Evolutionary conservation across 1,284 basidiomycete species (phyloP), one percentile per base, ranked within the genome.

Genomic region (Boletus sp.): DNA sequence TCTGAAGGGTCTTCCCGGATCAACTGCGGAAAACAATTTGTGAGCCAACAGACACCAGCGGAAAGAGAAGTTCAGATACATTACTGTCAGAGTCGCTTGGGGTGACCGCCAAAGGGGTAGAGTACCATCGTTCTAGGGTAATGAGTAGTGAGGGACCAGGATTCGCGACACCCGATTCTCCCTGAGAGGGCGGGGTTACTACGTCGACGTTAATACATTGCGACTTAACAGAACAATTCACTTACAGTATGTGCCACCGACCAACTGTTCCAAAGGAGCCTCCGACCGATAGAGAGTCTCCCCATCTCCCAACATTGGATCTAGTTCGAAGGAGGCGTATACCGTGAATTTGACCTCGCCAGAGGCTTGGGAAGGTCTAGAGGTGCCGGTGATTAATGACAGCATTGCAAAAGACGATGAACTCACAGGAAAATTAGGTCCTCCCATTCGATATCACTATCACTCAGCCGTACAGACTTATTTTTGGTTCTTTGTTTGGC

Each of bases 281-380:
- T 63, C 31, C 3, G 33, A 21, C 11, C 25, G 35, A 19, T 21
- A 37, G 19, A 64, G 55, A 19, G 25, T 3, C 9, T 64, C 52
- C 17, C 61, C 62, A 4, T 55, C 38, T 27, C 62, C 62, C 21
- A 64, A 14, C 30, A 60, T 53, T 3, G 48, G 61, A 11, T 31
- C 21, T 10, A 53, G 19, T 25, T 64, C 62, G 40, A 52, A 63
- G 13, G 61, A 59, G 11, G 62, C 53, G 33, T 33, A 52, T 17
- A 63, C 52, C 13, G 37, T 35, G 37, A 63, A 14, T 50, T 21
- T 55, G 19, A 63, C 52, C 11, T 35, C 55, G 30, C 7, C 35
- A 25, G 10, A 49, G 23, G 8, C 4, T 21, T 63, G 19, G 3
- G 47, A 54, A 9, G 62, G 51, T 13, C 62, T 62, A 31, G 27